Evolutionary conservation across 1,139 yeast genomes (phyloP).

Genomic region (Chernovozyma sophiae-reginae): DNA sequence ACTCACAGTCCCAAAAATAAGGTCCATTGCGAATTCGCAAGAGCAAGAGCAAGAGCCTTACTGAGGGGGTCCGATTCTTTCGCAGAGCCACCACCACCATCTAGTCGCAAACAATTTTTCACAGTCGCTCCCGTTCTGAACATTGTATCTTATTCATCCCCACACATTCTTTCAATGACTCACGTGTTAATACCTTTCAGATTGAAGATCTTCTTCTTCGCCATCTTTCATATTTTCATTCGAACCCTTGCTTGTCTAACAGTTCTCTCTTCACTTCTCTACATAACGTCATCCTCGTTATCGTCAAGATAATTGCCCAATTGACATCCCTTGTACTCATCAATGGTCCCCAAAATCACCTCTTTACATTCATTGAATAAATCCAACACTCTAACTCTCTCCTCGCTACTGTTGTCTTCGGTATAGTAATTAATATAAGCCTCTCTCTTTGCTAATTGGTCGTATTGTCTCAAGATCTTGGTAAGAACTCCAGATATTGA

Average conservation of each 20-base stretch:
- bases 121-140: background rate
- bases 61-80: too few species aligned
- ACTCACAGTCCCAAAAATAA: too few species aligned
- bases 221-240: background rate
- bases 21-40: too few species aligned
- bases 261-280: too few species aligned
- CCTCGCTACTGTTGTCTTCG: constrained; percentile 45
- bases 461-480: constrained; percentile 72
- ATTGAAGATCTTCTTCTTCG: background rate
- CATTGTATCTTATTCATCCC: too few species aligned
- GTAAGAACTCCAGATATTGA: constrained; percentile 63
- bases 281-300: constrained; percentile 18
- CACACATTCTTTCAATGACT: too few species aligned
- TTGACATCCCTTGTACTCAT: constrained; percentile 67
- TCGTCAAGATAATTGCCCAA: constrained; percentile 51
- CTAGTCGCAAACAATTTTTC: too few species aligned
- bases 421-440: constrained; percentile 84
- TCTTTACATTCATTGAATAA: constrained; percentile 82
- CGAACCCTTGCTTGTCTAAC: too few species aligned
- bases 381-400: constrained; percentile 49
- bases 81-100: too few species aligned
- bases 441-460: constrained; percentile 68
- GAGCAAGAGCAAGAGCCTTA: too few species aligned
- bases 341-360: constrained; percentile 61
- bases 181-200: too few species aligned